Evolutionary conservation across 805 yeast genomes (phyloP), one percentile per base, ranked within the genome.

Genomic region (Yamadazyma laniorum): DNA sequence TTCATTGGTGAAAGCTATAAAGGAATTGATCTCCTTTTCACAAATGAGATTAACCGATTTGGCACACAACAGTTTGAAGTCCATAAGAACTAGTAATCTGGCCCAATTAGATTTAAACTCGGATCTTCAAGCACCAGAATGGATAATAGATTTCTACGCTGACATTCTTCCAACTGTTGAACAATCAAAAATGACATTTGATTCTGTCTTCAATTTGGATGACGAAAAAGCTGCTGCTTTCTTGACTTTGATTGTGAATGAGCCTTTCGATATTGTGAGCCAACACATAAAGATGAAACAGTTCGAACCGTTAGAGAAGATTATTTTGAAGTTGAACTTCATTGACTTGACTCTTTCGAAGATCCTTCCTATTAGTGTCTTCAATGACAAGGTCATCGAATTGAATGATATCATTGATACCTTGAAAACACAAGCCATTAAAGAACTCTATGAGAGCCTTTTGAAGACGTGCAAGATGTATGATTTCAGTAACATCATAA

Each of bases 81-180:
- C 68, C 1, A 58, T 66, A 7, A 45, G 43, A 25, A 52, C 53
- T 18, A 63, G 68, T 22, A 67, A 63, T 41, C 63, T 52, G 59
- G 71, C 72, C 3, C 61, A 63, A 36, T 47, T 67, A 15, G 72
- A 66, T 27, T 61, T 51, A 52, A 66, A 65, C 35, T 72, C 72
- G 19, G 86, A 86, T 43, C 63, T 85, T 16, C 76, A 82, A 43
- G 80, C 95, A 4, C 96, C 97, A 0, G 95, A 85, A 43, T 90
- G 95, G 89, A 62, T 85, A 16, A 65, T 75, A 34, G 82, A 77
- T n/a, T 79, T 82, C 48, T 71, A 83, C 33, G 64, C 77, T 0
- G 82, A 78, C 12, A 65, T 84, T 19, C 66, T 82, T 40, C 77
- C 78, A 1, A 58, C 86, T 2, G 71, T 84, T 44, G 79, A 77